These are phyloP conservation scores for Paxillus rubicundulus DNA, from an alignment of 768 basidiomycete genomes.

Conservation along the genomic window DNA sequence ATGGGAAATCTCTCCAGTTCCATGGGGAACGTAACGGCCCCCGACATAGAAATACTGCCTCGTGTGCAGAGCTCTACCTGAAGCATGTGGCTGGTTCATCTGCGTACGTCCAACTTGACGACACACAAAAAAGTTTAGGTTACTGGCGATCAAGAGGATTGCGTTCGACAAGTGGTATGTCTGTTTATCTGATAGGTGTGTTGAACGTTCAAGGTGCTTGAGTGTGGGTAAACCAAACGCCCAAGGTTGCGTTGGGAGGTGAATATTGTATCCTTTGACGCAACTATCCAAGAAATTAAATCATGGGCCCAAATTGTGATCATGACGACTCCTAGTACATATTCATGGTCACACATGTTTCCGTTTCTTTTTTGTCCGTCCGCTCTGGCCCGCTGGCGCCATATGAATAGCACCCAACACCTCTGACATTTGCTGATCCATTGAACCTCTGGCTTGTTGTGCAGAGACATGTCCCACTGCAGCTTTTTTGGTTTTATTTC, in stretches of 20 bases:
- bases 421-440: conserved; percentile 42
- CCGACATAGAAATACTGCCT: conserved; percentile 51
- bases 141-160: conserved; percentile 9
- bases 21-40: conserved; percentile 36
- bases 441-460: conserved; percentile 10
- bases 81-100: neutral
- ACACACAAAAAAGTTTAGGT: conserved; percentile 18
- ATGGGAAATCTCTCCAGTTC: conserved; percentile 37
- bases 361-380: conserved; percentile 32
- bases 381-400: conserved; percentile 50
- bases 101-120: neutral
- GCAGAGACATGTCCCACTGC: conserved; percentile 34
- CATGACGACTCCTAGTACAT: too few relatives aligned
- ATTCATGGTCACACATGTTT: conserved; percentile 10
- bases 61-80: conserved; percentile 39
- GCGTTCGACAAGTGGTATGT: conserved; percentile 2
- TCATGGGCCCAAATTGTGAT: too few relatives aligned
- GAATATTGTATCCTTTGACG: too few relatives aligned
- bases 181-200: too few relatives aligned
- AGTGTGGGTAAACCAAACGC: too few relatives aligned
- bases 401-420: conserved; percentile 59
- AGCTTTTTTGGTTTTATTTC: conserved; percentile 57
- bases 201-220: too few relatives aligned
- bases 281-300: too few relatives aligned
- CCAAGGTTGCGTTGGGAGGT: too few relatives aligned